Evolutionary conservation across 2,329 filamentous ascomycete species (phyloP).

Genomic region (Penicillium griseofulvum): DNA sequence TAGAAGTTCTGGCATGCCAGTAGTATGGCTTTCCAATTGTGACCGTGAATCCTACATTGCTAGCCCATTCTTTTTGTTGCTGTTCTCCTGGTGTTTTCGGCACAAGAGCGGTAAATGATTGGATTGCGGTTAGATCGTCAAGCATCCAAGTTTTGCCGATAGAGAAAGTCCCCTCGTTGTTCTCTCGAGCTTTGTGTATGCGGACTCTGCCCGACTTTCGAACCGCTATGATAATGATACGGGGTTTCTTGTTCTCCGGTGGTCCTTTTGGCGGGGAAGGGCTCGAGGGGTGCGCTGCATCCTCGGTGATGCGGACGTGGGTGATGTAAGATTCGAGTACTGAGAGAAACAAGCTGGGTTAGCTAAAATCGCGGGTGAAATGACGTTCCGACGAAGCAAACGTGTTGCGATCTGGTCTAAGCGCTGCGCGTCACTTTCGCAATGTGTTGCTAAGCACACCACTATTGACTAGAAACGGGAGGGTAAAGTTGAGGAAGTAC

Average conservation of each 20-base stretch:
- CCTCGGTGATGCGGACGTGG: slow-evolving; percentile 88
- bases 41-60: slow-evolving; percentile 79
- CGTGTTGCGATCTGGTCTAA: background rate
- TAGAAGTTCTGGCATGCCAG: slow-evolving; percentile 88
- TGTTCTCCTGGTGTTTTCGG: slow-evolving; percentile 60
- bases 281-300: slow-evolving; percentile 73
- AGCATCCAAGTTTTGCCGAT: slow-evolving; percentile 98
- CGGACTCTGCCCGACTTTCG: slow-evolving; percentile 88
- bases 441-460: background rate
- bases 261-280: slow-evolving; percentile 79
- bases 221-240: slow-evolving; percentile 90
- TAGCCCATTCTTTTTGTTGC: slow-evolving; percentile 70
- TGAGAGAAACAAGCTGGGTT: slow-evolving; percentile 34
- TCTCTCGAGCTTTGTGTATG: slow-evolving; percentile 96
- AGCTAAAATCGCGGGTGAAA: slow-evolving; percentile 17
- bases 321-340: slow-evolving; percentile 95
- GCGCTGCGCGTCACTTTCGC: background rate
- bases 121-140: slow-evolving; percentile 79
- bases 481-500: background rate
- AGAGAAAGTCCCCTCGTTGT: slow-evolving; percentile 87
- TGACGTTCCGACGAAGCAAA: background rate
- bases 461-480: background rate
- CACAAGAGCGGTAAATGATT: slow-evolving; percentile 69
- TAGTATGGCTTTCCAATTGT: slow-evolving; percentile 93
- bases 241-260: slow-evolving; percentile 75